These are phyloP conservation scores for Phytomonas francai DNA, from an alignment of 208 protist genomes.

Conservation along the genomic window DNA sequence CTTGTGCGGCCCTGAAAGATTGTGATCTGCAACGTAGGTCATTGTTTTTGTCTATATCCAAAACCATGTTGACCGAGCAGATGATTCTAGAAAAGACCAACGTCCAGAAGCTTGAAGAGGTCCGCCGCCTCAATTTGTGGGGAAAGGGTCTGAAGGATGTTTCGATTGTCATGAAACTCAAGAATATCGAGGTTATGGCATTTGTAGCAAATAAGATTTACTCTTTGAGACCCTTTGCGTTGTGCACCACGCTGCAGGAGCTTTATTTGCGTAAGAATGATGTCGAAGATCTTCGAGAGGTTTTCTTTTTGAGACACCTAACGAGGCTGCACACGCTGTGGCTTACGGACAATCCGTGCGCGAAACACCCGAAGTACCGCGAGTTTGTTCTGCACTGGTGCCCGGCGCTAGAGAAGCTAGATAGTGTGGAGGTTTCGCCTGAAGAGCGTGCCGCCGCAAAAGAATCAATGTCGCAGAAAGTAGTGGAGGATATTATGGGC, in stretches of 20 bases:
- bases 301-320: constrained; percentile 60
- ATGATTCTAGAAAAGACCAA: constrained; percentile 86
- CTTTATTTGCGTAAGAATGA: constrained; percentile 92
- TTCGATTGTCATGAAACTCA: constrained; percentile 50
- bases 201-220: constrained; percentile 80
- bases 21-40: too few species aligned
- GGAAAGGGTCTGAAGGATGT: constrained; percentile 82
- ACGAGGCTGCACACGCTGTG: constrained; percentile 80
- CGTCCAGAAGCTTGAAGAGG: constrained; percentile 45
- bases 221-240: constrained; percentile 53
- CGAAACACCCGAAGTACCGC: constrained; percentile 74
- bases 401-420: constrained; percentile 75
- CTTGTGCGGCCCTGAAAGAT: too few species aligned
- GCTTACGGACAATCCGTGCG: constrained; percentile 91
- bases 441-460: constrained; percentile 50
- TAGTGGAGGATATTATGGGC: constrained; percentile 59
- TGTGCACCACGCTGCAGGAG: constrained; percentile 72
- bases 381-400: constrained; percentile 82
- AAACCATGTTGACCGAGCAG: constrained; percentile 59
- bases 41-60: background rate
- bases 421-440: constrained; percentile 69
- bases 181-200: constrained; percentile 78
- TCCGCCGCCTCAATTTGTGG: constrained; percentile 91
- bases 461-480: constrained; percentile 39
- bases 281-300: constrained; percentile 65